Evolutionary conservation across 768 basidiomycete genomes (phyloP).

Genomic region (Terana coerulea): DNA sequence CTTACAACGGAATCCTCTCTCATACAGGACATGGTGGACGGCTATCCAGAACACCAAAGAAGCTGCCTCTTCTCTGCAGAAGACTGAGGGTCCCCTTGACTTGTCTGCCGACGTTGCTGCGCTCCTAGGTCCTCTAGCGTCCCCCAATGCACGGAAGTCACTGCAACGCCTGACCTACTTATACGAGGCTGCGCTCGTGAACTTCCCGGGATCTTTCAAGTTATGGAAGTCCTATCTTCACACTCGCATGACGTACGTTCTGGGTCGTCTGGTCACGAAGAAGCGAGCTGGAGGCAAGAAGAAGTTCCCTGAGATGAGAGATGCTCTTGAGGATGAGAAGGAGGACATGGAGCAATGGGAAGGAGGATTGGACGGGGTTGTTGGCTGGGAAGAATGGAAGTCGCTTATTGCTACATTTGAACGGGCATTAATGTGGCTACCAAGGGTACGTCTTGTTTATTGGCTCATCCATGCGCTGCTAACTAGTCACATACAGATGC

Average conservation of each 20-base stretch:
- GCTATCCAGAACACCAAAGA: constrained; percentile 79
- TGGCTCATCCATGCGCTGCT: constrained; percentile 7
- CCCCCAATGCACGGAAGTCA: constrained; percentile 65
- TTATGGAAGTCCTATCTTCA: constrained; percentile 92
- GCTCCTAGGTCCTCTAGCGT: constrained; percentile 78
- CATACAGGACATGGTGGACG: constrained; percentile 91
- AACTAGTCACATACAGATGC: constrained; percentile 52
- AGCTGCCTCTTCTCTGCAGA: constrained; percentile 51
- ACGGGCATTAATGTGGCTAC: constrained; percentile 91
- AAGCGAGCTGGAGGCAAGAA: constrained; percentile 85
- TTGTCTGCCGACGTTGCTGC: constrained; percentile 46
- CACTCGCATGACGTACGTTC: constrained; percentile 79
- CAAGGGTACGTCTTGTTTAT: constrained; percentile 64
- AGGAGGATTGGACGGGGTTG: constrained; percentile 75
- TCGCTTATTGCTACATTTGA: constrained; percentile 85
- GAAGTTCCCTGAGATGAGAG: constrained; percentile 89
- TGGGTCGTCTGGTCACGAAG: constrained; percentile 69
- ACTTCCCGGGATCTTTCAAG: constrained; percentile 91
- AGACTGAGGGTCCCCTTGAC: constrained; percentile 47
- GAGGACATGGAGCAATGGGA: constrained; percentile 84
- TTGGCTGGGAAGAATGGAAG: constrained; percentile 98
- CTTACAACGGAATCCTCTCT: constrained; percentile 83
- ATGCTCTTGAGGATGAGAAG: constrained; percentile 81
- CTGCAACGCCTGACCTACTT: constrained; percentile 85
- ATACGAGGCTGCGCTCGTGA: constrained; percentile 87